Evolutionary conservation across 306 rosid genomes (phyloP), one percentile per base, ranked within the genome.

Genomic region (Quillaja saponaria): DNA sequence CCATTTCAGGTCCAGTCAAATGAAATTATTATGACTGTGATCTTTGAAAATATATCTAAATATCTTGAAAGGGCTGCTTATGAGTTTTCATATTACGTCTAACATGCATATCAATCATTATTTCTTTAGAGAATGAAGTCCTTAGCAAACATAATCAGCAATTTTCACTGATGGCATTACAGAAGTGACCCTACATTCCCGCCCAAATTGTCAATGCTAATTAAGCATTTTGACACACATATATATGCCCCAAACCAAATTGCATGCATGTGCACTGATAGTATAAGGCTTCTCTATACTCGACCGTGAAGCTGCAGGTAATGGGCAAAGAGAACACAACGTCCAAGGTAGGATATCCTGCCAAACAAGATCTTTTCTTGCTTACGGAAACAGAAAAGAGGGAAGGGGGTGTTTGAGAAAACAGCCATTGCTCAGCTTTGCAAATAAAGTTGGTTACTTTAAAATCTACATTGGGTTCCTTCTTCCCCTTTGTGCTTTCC

Each of bases 341-440:
- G 34, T 46, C 69, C 81, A 53, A 76, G 18, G 72, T 18, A 33
- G 49, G 37, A 15, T 39, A 49, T 58, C 6, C 69, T 64, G 64
- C 72, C 52, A 47, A 39, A 70, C 56, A 15, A 53, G 45, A 58
- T 55, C 63, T 46, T 38, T 59, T 58, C 55, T 20, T 49, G 63
- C 55, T 44, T 34, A 14, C 1, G 10, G 10, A 46, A 1, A 46
- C 2, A 6, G 17, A 14, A 46, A 20, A 10, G 51, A 5, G 51
- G 56, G 8, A n/a, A 33, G 55, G 25, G 8, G 7, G 41, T 21
- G 54, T 33, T 42, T 11, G 2, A 70, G 49, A 39, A 72, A 60
- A 59, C 68, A 73, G 57, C 71, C 71, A 72, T 57, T 44, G 19
- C 9, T 21, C 70, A 68, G 55, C 67, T 68, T 71, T 75, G 77